Evolutionary conservation across 2,329 filamentous ascomycete genomes (phyloP), one percentile per base, ranked within the genome.

Genomic region (Aspergillus udagawae): DNA sequence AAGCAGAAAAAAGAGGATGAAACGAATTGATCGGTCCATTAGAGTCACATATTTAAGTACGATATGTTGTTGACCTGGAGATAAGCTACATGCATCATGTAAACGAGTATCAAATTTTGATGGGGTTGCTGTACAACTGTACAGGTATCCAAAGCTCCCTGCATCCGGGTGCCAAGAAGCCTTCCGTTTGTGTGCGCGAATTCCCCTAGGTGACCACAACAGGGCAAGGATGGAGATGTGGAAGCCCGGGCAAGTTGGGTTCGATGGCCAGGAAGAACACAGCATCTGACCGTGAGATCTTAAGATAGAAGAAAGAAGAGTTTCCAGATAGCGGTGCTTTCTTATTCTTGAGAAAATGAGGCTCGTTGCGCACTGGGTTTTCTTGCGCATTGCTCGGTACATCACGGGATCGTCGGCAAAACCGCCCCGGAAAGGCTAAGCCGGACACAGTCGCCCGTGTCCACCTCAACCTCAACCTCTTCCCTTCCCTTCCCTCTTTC

Each of bases 361-460:
- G 32, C 32, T 38, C 14, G 42, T 23, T 45, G 42, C 42, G n/a
- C n/a, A 6, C 20, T 45, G 42, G n/a, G 8, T 45, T 45, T 44
- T 27, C 23, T 53, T 27, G 48, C 55, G 56, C 38, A 60, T 61
- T 64, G 65, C 61, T 73, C 71, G 72, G 72, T 70, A 70, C 70
- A 74, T 74, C 71, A 73, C 72, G 72, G 72, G 72, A 74, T 68
- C 67, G 66, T 73, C 72, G 72, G 72, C 71, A 74, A 74, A 75
- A 73, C 71, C 70, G 70, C 71, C 73, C 73, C 71, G 71, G 70
- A 72, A 70, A 71, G 71, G 71, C 65, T 70, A 73, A 72, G 70
- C 64, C 66, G 65, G 63, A 63, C 61, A 63, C 63, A 65, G 65
- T 65, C 65, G 65, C 66, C 69, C 67, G 63, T 68, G 64, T 66